Percentiles rank a stretch among this genome's conserved stretches.
These are phyloP conservation scores for Coelastrella sp. DNA, from an alignment of 139 green algal species.

Conservation along the genomic window DNA sequence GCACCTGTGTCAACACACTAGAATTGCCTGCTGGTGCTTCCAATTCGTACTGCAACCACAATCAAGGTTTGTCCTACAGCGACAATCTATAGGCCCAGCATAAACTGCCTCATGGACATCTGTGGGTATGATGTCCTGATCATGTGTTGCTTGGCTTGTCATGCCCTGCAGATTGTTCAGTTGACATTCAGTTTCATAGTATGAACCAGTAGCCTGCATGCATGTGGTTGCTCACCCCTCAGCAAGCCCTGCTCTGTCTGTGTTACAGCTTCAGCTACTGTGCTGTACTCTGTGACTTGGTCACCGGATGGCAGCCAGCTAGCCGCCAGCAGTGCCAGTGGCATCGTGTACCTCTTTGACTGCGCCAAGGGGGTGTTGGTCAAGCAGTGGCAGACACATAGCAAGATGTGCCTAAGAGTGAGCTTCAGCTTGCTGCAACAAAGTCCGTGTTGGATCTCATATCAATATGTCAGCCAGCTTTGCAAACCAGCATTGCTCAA, in stretches of 20 bases:
- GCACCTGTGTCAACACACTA: constrained; percentile 43
- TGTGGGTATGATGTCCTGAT: too few species aligned
- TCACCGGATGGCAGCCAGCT: constrained; percentile 54
- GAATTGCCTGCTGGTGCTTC: neutral
- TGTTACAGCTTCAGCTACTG: neutral
- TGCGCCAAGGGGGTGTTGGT: constrained; percentile 46
- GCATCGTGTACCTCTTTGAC: constrained; percentile 58
- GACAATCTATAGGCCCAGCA: neutral
- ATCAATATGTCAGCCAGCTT: too few species aligned
- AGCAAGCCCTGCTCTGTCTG: too few species aligned
- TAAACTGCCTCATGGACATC: neutral
- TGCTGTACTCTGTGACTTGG: constrained; percentile 62
- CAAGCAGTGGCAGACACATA: constrained; percentile 52
- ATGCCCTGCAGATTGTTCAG: too few species aligned
- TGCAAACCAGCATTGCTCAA: too few species aligned
- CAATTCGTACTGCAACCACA: neutral
- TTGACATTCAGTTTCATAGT: too few species aligned
- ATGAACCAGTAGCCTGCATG: too few species aligned
- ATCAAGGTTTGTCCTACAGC: neutral
- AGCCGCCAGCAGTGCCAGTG: constrained; percentile 45
- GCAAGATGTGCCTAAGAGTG: constrained; percentile 40
- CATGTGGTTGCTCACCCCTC: too few species aligned
- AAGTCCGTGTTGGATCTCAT: neutral
- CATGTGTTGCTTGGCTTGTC: too few species aligned
- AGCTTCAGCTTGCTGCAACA: too few species aligned